These are phyloP conservation scores for Fraxinus platypoda DNA, from an alignment of 305 asterid species.

Conservation along the genomic window DNA sequence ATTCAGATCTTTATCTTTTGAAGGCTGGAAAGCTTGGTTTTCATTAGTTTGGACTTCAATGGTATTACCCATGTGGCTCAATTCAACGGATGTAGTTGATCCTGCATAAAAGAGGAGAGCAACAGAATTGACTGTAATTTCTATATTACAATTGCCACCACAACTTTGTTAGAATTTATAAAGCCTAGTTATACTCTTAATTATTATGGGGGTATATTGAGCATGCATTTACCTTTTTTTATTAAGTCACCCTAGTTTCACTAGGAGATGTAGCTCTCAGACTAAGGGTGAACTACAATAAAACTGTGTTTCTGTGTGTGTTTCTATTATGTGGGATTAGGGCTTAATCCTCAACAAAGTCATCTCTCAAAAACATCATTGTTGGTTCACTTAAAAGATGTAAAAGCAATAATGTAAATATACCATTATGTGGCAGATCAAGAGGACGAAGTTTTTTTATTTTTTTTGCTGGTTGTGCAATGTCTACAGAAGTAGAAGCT, in stretches of 20 bases:
- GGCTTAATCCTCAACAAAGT: not conserved
- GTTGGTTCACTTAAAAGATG: not conserved
- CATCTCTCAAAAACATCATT: slow-evolving; percentile 6
- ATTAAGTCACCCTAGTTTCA: not conserved
- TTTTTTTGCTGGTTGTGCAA: slow-evolving; percentile 44
- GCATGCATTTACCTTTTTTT: not conserved
- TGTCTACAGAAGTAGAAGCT: slow-evolving; percentile 40
- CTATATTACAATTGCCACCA: slow-evolving; percentile 28
- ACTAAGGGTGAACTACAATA: not conserved
- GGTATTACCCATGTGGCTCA: slow-evolving; percentile 19
- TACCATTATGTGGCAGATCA: slow-evolving; percentile 52
- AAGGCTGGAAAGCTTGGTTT: slow-evolving; percentile 46
- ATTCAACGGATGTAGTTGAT: slow-evolving; percentile 31
- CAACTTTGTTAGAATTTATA: not conserved
- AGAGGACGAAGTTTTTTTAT: slow-evolving; percentile 69
- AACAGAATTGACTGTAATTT: slow-evolving; percentile 18
- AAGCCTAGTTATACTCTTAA: not conserved
- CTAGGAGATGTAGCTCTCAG: not conserved
- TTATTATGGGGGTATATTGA: not conserved
- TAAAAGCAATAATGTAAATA: slow-evolving; percentile 7
- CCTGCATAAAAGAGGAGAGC: slow-evolving; percentile 52
- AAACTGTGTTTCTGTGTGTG: not conserved
- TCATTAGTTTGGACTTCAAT: slow-evolving; percentile 39
- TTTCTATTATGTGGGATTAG: not conserved
- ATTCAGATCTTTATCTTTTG: slow-evolving; percentile 36